Conservation (phyloP, 2,329 filamentous ascomycete genomes). For the Immersiporthe knoxdaviesiana region DNA sequence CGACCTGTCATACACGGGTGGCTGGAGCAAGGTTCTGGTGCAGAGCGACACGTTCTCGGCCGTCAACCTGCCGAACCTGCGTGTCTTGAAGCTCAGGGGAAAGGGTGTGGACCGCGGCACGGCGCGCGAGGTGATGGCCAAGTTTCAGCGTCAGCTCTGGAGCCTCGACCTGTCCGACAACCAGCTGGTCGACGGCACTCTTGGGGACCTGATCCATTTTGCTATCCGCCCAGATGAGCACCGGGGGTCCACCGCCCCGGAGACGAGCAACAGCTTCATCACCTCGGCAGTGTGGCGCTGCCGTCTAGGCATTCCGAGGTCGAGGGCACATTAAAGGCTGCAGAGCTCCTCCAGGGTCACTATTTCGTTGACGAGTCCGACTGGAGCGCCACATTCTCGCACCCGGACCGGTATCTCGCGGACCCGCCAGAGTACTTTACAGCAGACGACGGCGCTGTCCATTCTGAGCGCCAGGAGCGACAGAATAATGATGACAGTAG, state of each 20-base stretch:
- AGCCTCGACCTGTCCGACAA: constrained; percentile 60
- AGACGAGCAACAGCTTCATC: constrained; percentile 25
- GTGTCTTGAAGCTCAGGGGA: constrained; percentile 54
- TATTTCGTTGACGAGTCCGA: constrained; percentile 52
- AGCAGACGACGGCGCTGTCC: not conserved
- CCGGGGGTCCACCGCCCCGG: constrained; percentile 39
- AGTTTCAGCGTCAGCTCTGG: constrained; percentile 51
- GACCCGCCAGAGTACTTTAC: constrained; percentile 50
- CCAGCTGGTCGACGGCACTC: constrained; percentile 49
- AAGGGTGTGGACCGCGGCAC: constrained; percentile 51
- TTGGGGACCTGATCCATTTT: constrained; percentile 33
- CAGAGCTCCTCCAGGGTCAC: constrained; percentile 42
- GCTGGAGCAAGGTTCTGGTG: constrained; percentile 42
- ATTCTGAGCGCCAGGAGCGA: not conserved
- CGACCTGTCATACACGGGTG: constrained; percentile 55
- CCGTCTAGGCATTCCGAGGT: constrained; percentile 44
- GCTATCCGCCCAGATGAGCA: constrained; percentile 34
- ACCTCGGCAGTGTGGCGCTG: constrained; percentile 26
- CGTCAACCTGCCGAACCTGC: constrained; percentile 48
- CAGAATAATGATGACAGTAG: no score
- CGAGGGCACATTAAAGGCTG: constrained; percentile 49
- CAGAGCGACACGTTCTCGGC: constrained; percentile 39
- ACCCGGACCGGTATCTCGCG: constrained; percentile 51
- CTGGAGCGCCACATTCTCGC: constrained; percentile 48
- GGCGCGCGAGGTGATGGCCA: constrained; percentile 40